Conservation (phyloP, 768 basidiomycete species). For the Lactarius sp. region DNA sequence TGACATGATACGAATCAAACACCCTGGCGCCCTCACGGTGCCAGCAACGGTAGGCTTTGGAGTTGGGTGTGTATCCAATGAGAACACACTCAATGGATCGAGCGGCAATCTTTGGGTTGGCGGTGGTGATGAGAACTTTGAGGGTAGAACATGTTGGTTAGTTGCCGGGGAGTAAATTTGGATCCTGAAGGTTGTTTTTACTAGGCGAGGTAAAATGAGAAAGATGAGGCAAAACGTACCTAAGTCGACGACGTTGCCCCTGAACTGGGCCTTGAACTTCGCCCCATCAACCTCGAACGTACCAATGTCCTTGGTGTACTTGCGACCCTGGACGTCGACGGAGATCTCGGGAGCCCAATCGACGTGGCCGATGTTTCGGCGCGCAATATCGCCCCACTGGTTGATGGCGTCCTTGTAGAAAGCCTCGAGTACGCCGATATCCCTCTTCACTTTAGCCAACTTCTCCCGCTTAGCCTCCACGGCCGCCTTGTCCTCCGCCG, state of each 20-base stretch:
- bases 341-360: constrained; percentile 28
- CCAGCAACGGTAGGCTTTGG: no score
- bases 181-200: not conserved
- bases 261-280: constrained; percentile 31
- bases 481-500: not conserved
- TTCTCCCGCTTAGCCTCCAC: not conserved
- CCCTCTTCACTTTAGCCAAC: not conserved
- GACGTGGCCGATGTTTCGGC: constrained; percentile 30
- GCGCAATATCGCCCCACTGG: constrained; percentile 27
- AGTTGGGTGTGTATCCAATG: no score
- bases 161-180: not conserved
- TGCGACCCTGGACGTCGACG: constrained; percentile 25
- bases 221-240: constrained; percentile 31
- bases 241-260: constrained; percentile 32
- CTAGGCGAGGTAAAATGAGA: constrained; percentile 10
- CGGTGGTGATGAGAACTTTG: not conserved
- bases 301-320: constrained; percentile 31
- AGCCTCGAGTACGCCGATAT: constrained; percentile 24
- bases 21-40: no score
- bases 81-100: no score
- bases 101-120: no score
- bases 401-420: constrained; percentile 28
- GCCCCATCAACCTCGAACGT: constrained; percentile 29
- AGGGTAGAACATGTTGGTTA: not conserved
- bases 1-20: no score